Evolutionary conservation across 345 rosid genomes (phyloP).

Genomic region (Eucalyptus marginata): DNA sequence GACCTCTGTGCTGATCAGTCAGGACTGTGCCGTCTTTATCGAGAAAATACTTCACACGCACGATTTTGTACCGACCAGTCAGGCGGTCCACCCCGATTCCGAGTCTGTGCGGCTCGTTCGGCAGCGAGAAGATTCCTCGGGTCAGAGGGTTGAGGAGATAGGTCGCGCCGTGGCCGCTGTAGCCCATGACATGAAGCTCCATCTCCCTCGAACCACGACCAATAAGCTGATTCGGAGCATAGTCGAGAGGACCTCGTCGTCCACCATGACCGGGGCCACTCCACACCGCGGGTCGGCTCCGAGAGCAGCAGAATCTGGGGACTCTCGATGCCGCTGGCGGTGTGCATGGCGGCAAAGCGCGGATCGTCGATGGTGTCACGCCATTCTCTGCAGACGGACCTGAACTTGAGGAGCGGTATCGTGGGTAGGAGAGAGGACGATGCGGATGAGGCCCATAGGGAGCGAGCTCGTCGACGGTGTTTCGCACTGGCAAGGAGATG

Average conservation of each 20-base stretch:
- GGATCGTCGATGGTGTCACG: not conserved
- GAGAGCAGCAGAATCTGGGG: not conserved
- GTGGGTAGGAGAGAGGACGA: not conserved
- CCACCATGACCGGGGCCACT: not conserved
- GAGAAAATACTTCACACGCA: not conserved
- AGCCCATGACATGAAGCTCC: not conserved
- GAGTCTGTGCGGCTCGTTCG: not conserved
- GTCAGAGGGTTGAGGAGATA: too few relatives aligned
- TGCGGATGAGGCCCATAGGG: not conserved
- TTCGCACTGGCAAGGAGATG: not conserved
- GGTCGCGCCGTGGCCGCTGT: not conserved
- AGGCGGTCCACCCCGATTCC: not conserved
- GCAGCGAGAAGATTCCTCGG: too few relatives aligned
- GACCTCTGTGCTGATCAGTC: not conserved
- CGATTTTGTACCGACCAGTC: not conserved
- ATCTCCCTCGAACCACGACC: too few relatives aligned
- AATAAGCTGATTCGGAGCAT: not conserved
- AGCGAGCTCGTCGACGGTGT: not conserved
- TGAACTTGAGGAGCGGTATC: not conserved
- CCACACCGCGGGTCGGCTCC: not conserved
- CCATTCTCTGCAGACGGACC: not conserved
- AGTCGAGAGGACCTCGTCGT: not conserved
- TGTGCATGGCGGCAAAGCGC: not conserved
- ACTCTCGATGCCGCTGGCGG: not conserved
- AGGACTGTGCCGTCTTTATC: not conserved